Conservation (phyloP, 257 asterid genomes). For the Fraxinus pennsylvanica region DNA sequence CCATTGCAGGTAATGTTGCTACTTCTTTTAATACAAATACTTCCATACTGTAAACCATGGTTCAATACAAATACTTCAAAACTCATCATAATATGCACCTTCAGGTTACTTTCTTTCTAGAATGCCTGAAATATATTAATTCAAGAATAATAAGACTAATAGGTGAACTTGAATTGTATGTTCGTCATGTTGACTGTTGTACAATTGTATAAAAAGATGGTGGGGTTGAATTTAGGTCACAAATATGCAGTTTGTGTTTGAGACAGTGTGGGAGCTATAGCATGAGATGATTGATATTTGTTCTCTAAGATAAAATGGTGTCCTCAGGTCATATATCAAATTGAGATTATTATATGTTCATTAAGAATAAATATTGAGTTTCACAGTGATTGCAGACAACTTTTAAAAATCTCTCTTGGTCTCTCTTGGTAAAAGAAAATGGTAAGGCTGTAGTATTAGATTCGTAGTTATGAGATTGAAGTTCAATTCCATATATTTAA, state of each 20-base stretch:
- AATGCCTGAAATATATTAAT: neutral
- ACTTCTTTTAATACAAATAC: neutral
- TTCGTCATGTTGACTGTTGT: neutral
- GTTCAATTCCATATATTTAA: neutral
- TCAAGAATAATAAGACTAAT: neutral
- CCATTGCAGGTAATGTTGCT: slow-evolving; percentile 77
- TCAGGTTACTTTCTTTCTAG: neutral
- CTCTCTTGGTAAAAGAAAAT: neutral
- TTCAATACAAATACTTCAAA: neutral
- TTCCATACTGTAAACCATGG: neutral
- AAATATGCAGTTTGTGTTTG: neutral
- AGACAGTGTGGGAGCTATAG: neutral
- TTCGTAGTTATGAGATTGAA: neutral
- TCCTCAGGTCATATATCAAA: neutral
- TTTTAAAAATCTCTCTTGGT: neutral
- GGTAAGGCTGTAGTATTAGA: no score
- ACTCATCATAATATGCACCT: neutral
- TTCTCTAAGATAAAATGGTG: neutral
- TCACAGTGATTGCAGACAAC: neutral
- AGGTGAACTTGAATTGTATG: neutral
- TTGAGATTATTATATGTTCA: neutral
- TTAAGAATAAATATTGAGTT: neutral
- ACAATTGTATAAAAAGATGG: neutral
- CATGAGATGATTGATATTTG: neutral
- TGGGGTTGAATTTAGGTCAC: neutral